Evolutionary conservation across 768 basidiomycete species (phyloP).

Genomic region (Amanita jacksonii): DNA sequence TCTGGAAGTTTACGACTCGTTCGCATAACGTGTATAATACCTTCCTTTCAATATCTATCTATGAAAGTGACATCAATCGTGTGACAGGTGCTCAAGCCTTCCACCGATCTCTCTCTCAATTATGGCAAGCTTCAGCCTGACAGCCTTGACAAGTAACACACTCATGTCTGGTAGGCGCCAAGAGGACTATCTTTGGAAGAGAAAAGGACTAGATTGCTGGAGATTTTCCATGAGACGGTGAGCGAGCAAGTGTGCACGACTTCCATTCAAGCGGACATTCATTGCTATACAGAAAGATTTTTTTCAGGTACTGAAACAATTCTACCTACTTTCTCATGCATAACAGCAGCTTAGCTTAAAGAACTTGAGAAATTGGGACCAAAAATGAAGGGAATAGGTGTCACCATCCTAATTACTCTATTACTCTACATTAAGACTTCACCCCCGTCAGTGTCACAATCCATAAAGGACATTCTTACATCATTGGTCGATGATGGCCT

Average conservation of each 20-base stretch:
- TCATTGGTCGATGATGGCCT: constrained; percentile 81
- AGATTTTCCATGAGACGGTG: constrained; percentile 91
- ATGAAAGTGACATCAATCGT: not conserved
- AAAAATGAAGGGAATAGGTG: constrained; percentile 89
- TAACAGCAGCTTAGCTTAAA: constrained; percentile 48
- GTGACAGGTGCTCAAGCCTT: too few species aligned
- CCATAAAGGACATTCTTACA: constrained; percentile 86
- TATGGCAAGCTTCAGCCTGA: not conserved
- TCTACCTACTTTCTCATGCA: not conserved
- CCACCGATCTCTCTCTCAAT: not conserved
- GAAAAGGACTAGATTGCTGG: constrained; percentile 80
- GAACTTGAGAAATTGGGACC: constrained; percentile 86
- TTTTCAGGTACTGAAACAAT: constrained; percentile 67
- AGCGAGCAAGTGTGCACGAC: too few species aligned
- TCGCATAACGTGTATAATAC: not conserved
- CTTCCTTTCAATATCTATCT: not conserved
- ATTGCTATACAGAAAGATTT: constrained; percentile 59
- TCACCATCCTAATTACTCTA: not conserved
- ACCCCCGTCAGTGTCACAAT: constrained; percentile 59
- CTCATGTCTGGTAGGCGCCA: constrained; percentile 41
- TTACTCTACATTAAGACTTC: not conserved
- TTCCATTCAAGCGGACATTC: too few species aligned
- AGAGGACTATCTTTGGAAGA: constrained; percentile 85
- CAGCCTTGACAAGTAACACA: not conserved
- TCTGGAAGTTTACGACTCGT: too few species aligned